A percentile compares a stretch with the other conserved stretches of the same genome.
These are phyloP conservation scores for Pichia paraexigua DNA, from an alignment of 805 yeast species.

Conservation along the genomic window DNA sequence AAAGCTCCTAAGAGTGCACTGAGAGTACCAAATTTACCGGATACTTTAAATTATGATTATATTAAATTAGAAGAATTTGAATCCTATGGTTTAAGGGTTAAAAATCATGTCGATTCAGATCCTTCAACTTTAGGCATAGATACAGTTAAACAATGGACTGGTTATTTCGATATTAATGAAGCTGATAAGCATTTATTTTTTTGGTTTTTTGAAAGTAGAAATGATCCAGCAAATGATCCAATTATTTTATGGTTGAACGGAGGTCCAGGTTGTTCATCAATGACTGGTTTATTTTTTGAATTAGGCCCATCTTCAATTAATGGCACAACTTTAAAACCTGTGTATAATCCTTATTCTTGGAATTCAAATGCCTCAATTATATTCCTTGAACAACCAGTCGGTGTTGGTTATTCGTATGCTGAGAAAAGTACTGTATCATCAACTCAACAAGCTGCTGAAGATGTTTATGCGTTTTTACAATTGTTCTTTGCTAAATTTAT, in stretches of 20 bases:
- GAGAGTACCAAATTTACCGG: not conserved
- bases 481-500: conserved; percentile 72
- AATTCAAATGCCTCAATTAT: conserved; percentile 77
- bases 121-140: conserved; percentile 74
- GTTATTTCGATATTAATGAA: conserved; percentile 63
- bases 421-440: conserved; percentile 44
- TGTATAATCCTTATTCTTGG: conserved; percentile 74
- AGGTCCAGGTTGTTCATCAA: conserved; percentile 90
- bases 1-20: conserved; percentile 3
- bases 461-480: conserved; percentile 71
- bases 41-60: not conserved
- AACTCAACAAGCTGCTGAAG: conserved; percentile 78
- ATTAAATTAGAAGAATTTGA: conserved; percentile 12
- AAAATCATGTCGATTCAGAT: conserved; percentile 18
- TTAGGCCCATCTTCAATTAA: conserved; percentile 70
- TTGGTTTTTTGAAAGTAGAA: conserved; percentile 82
- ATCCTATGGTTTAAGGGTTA: conserved; percentile 21
- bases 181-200: conserved; percentile 75
- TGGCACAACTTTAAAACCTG: conserved; percentile 51
- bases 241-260: conserved; percentile 87
- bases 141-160: conserved; percentile 72
- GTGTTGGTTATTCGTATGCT: conserved; percentile 65
- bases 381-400: conserved; percentile 84
- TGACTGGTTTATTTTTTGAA: conserved; percentile 82
- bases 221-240: conserved; percentile 82